Evolutionary conservation across 2,329 filamentous ascomycete genomes (phyloP).

Genomic region (Clarireedia paspali): DNA sequence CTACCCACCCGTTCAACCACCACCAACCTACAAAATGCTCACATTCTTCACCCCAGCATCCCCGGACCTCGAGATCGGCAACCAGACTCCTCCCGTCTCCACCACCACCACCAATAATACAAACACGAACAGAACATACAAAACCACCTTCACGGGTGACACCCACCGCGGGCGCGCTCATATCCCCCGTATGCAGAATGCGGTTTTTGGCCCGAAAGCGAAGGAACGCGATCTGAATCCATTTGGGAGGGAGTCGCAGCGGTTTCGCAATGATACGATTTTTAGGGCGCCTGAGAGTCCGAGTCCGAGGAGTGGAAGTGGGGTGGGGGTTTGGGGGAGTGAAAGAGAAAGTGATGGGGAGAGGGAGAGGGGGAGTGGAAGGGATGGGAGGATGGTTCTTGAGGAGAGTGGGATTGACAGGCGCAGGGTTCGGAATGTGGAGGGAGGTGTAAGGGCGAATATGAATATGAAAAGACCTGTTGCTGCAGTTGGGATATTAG

Average conservation of each 20-base stretch:
- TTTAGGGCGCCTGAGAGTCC: background rate
- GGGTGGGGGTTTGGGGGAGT: too few relatives aligned
- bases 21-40: background rate
- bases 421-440: too few relatives aligned
- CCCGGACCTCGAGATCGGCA: conserved; percentile 1
- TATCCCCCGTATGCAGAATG: background rate
- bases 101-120: too few relatives aligned
- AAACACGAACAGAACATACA: background rate
- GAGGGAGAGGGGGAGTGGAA: background rate
- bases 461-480: background rate
- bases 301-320: background rate
- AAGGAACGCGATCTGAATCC: background rate
- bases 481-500: background rate
- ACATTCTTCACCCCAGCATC: background rate
- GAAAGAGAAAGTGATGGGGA: background rate
- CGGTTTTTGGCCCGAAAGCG: background rate
- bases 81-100: background rate
- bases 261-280: background rate
- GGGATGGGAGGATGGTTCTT: too few relatives aligned
- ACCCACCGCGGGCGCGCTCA: background rate
- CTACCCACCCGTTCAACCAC: too few relatives aligned
- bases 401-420: too few relatives aligned
- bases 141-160: background rate
- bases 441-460: background rate
- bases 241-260: rapidly evolving